These are phyloP conservation scores for Picea abies DNA, from an alignment of 83 land plant species.

Conservation along the genomic window DNA sequence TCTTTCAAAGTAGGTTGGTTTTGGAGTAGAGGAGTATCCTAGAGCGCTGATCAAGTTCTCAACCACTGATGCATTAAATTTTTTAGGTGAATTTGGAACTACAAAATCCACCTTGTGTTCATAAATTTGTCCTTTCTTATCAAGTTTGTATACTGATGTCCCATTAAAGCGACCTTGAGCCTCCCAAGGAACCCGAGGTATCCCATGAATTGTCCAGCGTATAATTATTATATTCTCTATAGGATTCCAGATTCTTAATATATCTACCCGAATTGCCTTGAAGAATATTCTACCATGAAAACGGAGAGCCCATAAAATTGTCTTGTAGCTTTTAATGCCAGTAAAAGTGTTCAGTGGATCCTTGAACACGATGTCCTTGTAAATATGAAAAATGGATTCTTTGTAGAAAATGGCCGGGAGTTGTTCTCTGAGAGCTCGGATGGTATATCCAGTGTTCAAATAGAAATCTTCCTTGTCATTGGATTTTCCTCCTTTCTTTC, in stretches of 20 bases:
- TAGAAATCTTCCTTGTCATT: constrained; percentile 46
- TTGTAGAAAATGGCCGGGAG: constrained; percentile 64
- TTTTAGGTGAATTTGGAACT: constrained; percentile 46
- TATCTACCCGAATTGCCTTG: constrained; percentile 61
- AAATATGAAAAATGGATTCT: constrained; percentile 69
- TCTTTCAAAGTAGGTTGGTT: constrained; percentile 60
- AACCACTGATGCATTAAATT: constrained; percentile 44
- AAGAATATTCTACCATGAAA: constrained; percentile 60
- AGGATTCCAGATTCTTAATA: constrained; percentile 68
- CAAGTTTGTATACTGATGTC: constrained; percentile 72
- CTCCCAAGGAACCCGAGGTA: constrained; percentile 68
- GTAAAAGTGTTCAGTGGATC: constrained; percentile 64
- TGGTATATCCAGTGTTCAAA: constrained; percentile 76
- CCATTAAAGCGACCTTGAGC: constrained; percentile 64
- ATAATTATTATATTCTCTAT: constrained; percentile 58
- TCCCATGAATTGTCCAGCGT: constrained; percentile 64
- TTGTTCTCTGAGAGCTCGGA: constrained; percentile 72
- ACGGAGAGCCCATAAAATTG: constrained; percentile 59
- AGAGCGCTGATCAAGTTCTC: constrained; percentile 53
- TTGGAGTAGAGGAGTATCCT: constrained; percentile 57
- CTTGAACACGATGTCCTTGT: constrained; percentile 78
- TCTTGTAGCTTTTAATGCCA: constrained; percentile 64
- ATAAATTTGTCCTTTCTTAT: constrained; percentile 70
- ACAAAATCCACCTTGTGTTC: constrained; percentile 72
- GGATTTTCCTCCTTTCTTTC: constrained; percentile 2